A percentile compares a stretch with the other conserved stretches of the same genome.
Evolutionary conservation across 768 basidiomycete genomes (phyloP).

Genomic region (Podaxis sp.): DNA sequence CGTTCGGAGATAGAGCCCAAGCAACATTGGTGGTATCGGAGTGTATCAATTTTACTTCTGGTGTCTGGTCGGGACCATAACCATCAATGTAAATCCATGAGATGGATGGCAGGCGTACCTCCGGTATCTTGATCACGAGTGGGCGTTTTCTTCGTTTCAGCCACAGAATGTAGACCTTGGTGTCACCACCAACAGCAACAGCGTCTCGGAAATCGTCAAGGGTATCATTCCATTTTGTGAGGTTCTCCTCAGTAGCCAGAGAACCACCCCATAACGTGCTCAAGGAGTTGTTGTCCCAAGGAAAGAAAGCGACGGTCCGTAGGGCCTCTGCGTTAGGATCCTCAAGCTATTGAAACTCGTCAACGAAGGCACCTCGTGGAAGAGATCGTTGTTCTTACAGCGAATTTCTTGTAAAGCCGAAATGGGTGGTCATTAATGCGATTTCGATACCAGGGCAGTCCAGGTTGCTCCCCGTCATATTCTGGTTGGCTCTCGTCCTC

Average conservation of each 20-base stretch:
- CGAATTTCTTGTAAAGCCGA: conserved; percentile 38
- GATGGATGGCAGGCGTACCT: conserved; percentile 23
- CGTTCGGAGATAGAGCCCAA: conserved; percentile 53
- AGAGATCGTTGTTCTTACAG: conserved; percentile 37
- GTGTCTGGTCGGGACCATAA: background rate
- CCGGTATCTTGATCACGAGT: conserved; percentile 36
- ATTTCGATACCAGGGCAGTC: conserved; percentile 38
- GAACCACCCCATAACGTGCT: conserved; percentile 38
- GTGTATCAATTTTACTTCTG: conserved; percentile 20
- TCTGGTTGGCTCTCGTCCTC: conserved; percentile 10
- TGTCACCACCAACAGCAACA: conserved; percentile 46
- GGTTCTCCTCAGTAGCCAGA: conserved; percentile 29
- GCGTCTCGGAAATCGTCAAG: conserved; percentile 49
- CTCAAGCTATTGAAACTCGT: conserved; percentile 25
- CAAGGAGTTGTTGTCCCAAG: conserved; percentile 40
- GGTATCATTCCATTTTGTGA: conserved; percentile 44
- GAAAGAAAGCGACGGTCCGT: conserved; percentile 47
- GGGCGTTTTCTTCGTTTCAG: conserved; percentile 30
- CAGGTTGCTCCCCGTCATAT: conserved; percentile 9
- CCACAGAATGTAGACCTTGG: conserved; percentile 37
- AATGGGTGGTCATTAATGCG: conserved; percentile 36
- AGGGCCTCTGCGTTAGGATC: conserved; percentile 30
- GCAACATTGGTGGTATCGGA: conserved; percentile 44
- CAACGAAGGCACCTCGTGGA: background rate
- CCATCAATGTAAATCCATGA: background rate